phyloP scores from a whole-genome alignment of 2,329 filamentous ascomycete genomes.

The Claviceps capensis region DNA sequence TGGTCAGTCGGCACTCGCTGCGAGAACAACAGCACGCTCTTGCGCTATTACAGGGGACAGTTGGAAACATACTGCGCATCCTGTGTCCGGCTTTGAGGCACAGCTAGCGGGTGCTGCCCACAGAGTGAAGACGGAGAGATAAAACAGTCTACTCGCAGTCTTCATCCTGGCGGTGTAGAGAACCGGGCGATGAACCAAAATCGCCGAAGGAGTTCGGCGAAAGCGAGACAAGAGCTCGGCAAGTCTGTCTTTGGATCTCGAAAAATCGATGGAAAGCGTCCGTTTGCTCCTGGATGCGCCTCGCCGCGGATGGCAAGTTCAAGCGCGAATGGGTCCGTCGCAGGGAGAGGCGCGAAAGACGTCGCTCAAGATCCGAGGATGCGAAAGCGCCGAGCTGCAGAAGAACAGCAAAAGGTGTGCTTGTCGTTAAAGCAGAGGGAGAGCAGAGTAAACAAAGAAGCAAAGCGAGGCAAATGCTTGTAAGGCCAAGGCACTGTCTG shows the following conservation, averaged over 20 bases:
- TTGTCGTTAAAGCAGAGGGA: background rate
- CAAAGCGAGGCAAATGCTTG: background rate
- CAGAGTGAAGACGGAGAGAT: constrained; percentile 41
- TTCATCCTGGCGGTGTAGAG: constrained; percentile 27
- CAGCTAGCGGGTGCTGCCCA: constrained; percentile 36
- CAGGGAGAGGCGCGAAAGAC: background rate
- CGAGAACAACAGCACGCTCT: background rate
- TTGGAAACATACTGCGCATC: constrained; percentile 36
- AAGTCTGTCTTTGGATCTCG: background rate
- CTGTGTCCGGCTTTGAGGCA: constrained; percentile 25
- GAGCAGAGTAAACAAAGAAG: background rate
- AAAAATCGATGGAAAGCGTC: background rate
- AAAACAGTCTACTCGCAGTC: constrained; percentile 40
- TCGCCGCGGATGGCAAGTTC: background rate
- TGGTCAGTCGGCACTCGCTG: background rate
- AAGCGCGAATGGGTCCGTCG: background rate
- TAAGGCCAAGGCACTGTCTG: background rate
- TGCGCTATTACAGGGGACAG: background rate
- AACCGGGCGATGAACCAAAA: background rate
- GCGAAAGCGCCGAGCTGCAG: no score
- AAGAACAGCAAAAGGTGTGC: no score
- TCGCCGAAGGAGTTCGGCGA: background rate
- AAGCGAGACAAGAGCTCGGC: background rate
- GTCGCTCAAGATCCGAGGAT: background rate
- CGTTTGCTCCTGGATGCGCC: background rate